These are phyloP conservation scores for Balakata baccata DNA, from an alignment of 345 rosid species.

Conservation along the genomic window DNA sequence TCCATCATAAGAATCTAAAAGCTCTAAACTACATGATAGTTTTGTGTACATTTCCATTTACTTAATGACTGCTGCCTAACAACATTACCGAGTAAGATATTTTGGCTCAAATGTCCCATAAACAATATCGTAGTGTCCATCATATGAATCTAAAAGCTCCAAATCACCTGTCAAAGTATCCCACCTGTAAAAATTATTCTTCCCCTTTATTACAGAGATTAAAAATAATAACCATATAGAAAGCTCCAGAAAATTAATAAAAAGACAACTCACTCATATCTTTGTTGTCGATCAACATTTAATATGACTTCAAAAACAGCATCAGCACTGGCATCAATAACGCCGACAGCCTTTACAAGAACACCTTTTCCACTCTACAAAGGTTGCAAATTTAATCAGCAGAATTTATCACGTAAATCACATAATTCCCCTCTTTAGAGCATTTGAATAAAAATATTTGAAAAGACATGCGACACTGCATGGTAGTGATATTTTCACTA, in stretches of 20 bases:
- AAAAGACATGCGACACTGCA: neutral
- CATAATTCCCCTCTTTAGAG: neutral
- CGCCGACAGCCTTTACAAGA: slow-evolving; percentile 86
- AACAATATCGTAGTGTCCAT: slow-evolving; percentile 88
- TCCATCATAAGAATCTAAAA: slow-evolving; percentile 82
- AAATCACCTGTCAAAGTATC: slow-evolving; percentile 85
- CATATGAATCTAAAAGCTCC: slow-evolving; percentile 75
- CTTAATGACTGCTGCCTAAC: neutral
- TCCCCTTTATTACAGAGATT: slow-evolving; percentile 8
- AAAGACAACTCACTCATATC: slow-evolving; percentile 77
- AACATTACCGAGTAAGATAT: slow-evolving; percentile 68
- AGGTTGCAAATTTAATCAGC: slow-evolving; percentile 15
- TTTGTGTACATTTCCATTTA: too few species aligned
- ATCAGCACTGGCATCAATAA: slow-evolving; percentile 83
- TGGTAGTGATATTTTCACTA: neutral
- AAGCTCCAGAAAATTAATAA: slow-evolving; percentile 16
- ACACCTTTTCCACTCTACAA: slow-evolving; percentile 66
- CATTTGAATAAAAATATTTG: neutral
- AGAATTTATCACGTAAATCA: neutral
- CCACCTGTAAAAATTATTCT: slow-evolving; percentile 65
- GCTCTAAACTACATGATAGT: slow-evolving; percentile 65
- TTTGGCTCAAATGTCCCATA: slow-evolving; percentile 83
- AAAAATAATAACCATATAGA: slow-evolving; percentile 20
- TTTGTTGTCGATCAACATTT: slow-evolving; percentile 61
- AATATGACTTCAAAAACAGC: slow-evolving; percentile 75